Evolutionary conservation across 2,329 filamentous ascomycete genomes (phyloP), one percentile per base, ranked within the genome.

Genomic region (Aspergillus sojae): DNA sequence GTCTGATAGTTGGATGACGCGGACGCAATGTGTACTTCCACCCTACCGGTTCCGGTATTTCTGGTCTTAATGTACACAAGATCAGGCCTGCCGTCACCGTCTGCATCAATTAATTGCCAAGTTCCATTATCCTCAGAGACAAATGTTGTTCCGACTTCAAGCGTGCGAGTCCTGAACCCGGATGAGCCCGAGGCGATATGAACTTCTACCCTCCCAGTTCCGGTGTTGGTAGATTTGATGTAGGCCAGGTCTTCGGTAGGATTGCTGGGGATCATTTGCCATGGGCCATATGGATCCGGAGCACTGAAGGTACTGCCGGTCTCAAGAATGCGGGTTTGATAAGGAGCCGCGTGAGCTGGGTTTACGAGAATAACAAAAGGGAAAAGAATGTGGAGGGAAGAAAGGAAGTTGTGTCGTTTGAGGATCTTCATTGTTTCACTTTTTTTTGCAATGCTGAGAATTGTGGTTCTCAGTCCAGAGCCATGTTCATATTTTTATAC

Each of bases 271-370:
- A 60, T 57, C 41, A 66, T n/a, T 41, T 62, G 62, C 64, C 64
- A 66, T 41, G 55, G 46, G 12, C 65, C 65, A 30, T 66, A 55
- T n/a, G 48, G 48, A 41, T 62, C 55, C 39, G 65, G 60, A 11
- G 60, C 57, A 1, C 54, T 39, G 41, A 83, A 82, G 1, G 91
- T 93, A 73, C 82, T 84, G 4, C 60, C 56, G 43, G 62, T 60
- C 19, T 63, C 60, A 41, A 63, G 63, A 19, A 67, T 59, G 5
- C 63, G 58, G 7, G 61, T 64, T 14, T 62, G 60, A 23, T 62
- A 62, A 30, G 60, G 60, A 10, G 45, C 60, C 11, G 43, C 54
- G 11, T 41, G 48, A 12, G 32, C 30, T 23, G 52, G 32, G 6
- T 39, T 52, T 21, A 28, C 48, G 9, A 52, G 48, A n/a, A 32